Conservation (phyloP, 805 yeast species). For the Isabelozyma gotoi region DNA sequence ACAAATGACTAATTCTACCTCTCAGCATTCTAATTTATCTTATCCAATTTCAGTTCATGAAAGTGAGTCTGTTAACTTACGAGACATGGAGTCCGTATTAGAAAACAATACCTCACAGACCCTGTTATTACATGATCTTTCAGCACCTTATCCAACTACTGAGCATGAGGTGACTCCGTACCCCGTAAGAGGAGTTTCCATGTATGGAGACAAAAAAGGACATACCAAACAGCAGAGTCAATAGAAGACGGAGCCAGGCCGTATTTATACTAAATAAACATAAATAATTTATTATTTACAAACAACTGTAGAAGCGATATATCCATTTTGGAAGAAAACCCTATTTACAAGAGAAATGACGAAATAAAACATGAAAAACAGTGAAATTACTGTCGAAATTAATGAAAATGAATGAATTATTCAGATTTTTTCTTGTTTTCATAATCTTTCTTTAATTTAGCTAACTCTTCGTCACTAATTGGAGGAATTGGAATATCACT, state of each 20-base stretch:
- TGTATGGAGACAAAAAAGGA: constrained; percentile 8
- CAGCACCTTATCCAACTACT: background rate
- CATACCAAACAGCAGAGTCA: too few relatives aligned
- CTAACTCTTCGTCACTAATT: constrained; percentile 72
- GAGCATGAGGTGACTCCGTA: constrained; percentile 18
- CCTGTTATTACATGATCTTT: too few relatives aligned
- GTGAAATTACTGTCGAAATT: too few relatives aligned
- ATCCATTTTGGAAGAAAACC: background rate
- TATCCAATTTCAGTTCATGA: background rate
- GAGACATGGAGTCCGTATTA: too few relatives aligned
- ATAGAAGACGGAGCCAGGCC: too few relatives aligned
- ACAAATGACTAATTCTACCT: background rate
- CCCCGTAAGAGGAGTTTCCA: constrained; percentile 31
- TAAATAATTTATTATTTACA: background rate
- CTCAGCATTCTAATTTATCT: background rate
- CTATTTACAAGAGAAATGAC: background rate
- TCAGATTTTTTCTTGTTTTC: constrained; percentile 41
- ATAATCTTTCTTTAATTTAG: constrained; percentile 69
- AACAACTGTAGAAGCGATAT: background rate
- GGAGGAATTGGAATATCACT: constrained; percentile 95
- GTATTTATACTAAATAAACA: too few relatives aligned
- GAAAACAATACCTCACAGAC: too few relatives aligned
- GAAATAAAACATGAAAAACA: background rate
- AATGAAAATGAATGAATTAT: background rate
- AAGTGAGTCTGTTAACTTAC: background rate